A percentile compares a stretch with the other conserved stretches of the same genome.
Evolutionary conservation across 2,329 filamentous ascomycete species (phyloP).

Genomic region (Tetracladium maxilliforme): DNA sequence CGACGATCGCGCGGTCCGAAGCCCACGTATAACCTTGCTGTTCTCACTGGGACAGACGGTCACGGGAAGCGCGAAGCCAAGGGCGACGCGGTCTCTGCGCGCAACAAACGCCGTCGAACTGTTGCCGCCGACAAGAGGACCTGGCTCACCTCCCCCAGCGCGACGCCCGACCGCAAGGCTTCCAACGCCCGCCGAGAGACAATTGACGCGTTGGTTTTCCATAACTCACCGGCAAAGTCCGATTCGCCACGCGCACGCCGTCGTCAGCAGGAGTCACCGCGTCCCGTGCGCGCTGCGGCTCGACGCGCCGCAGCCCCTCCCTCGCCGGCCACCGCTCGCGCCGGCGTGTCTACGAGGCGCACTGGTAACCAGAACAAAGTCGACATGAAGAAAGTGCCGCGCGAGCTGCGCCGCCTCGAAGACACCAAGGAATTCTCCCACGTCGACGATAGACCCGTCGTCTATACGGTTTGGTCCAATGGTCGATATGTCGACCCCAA

Average conservation of each 20-base stretch:
- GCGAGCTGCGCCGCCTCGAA: slow-evolving; percentile 43
- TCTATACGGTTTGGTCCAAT: slow-evolving; percentile 48
- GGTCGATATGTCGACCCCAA: slow-evolving; percentile 40
- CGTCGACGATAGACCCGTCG: slow-evolving; percentile 40
- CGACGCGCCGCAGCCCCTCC: too few relatives aligned
- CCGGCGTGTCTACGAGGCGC: slow-evolving; percentile 3
- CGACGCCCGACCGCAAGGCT: too few relatives aligned
- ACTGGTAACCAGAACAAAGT: slow-evolving; percentile 9
- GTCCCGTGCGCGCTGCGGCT: too few relatives aligned
- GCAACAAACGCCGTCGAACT: too few relatives aligned
- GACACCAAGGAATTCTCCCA: slow-evolving; percentile 48
- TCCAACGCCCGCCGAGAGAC: too few relatives aligned
- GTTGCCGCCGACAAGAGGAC: too few relatives aligned
- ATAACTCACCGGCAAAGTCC: neutral
- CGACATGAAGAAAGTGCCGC: slow-evolving; percentile 15
- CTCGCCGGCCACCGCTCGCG: too few relatives aligned
- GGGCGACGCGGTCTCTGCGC: too few relatives aligned
- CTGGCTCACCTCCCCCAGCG: too few relatives aligned
- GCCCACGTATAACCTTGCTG: slow-evolving; percentile 52
- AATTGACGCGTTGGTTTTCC: slow-evolving; percentile 10
- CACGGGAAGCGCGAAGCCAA: too few relatives aligned
- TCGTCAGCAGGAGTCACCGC: too few relatives aligned
- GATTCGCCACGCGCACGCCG: too few relatives aligned
- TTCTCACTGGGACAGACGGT: slow-evolving; percentile 44
- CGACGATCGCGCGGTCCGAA: slow-evolving; percentile 39